Evolutionary conservation across 148 eudicot genomes (phyloP), one percentile per base, ranked within the genome.

Genomic region (Nyssa sinensis): DNA sequence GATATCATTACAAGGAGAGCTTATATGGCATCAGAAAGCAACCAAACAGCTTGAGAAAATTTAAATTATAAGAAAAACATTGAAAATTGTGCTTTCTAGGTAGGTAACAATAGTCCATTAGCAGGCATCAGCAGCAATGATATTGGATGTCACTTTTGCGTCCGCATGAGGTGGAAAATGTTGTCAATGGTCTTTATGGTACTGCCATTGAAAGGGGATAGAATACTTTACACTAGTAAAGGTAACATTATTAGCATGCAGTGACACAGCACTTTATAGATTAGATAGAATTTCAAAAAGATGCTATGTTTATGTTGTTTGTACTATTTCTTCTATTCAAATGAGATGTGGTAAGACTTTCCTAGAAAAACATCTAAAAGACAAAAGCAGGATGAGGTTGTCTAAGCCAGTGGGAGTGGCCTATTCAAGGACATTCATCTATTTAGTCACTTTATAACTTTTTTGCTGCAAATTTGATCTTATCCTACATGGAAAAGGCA

Each of bases 91-190:
- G 64, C 31, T 58, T 62, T 24, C n/a, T 25, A n/a, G 27, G 61
- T 58, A 39, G n/a, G n/a, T n/a, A n/a, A 24, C 66, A 71, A 71
- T 39, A 71, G 34, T 60, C 66, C 55, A 31, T 30, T 39, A 68
- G 73, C 53, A 76, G 64, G 44, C 61, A 76, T 39, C 65, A 37
- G 51, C 32, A 23, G 28, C 64, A 27, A 25, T 69, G 25, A 62
- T 53, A 44, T 60, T 61, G 74, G 74, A 34, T 62, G 68, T 76
- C 79, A 41, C 58, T 67, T 41, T 75, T n/a, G 11, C 19, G 12
- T 39, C 10, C 1, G 33, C 17, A 17, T 21, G 47, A 59, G 51
- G 17, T 30, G 25, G 49, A 19, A 62, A 63, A 70, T 25, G 33
- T n/a, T 39, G 62, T 31, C 37, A 39, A 67, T 41, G 1, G 29